These are phyloP conservation scores for Cucurbitaria berberidis DNA, from an alignment of 2,329 filamentous ascomycete genomes.

Conservation along the genomic window DNA sequence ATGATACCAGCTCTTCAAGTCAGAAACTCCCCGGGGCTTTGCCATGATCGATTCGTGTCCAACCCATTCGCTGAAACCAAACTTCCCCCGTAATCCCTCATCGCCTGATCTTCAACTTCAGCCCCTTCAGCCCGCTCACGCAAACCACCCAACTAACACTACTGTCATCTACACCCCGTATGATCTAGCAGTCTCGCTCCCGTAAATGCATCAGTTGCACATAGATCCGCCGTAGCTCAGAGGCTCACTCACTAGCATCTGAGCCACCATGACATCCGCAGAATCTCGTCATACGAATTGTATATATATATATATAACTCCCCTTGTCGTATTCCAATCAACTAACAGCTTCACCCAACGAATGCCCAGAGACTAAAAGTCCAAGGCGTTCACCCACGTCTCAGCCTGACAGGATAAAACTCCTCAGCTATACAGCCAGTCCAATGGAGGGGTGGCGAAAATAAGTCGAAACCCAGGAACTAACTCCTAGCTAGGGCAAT, in stretches of 20 bases:
- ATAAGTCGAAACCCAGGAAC: no score
- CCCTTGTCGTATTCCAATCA: conserved; percentile 15
- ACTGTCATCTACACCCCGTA: not conserved
- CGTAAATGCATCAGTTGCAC: not conserved
- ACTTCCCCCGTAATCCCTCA: not conserved
- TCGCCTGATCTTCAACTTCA: not conserved
- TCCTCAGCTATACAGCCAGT: no score
- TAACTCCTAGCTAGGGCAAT: no score
- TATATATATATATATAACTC: no score
- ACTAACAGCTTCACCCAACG: conserved; percentile 10
- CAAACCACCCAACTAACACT: not conserved
- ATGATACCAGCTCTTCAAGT: not conserved
- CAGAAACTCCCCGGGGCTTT: not conserved
- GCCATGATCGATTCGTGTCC: not conserved
- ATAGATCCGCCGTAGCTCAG: conserved; percentile 1
- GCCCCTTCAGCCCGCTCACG: not conserved
- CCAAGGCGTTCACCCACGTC: not conserved
- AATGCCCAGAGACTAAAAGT: conserved; percentile 3
- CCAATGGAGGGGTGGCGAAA: not conserved
- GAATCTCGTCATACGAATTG: conserved; percentile 25
- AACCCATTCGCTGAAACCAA: not conserved
- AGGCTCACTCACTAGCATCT: conserved; percentile 3
- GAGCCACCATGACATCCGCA: conserved; percentile 14
- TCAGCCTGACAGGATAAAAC: not conserved
- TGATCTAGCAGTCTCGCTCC: not conserved